Evolutionary conservation across 345 rosid species (phyloP), one percentile per base, ranked within the genome.

Genomic region (Balakata baccata): DNA sequence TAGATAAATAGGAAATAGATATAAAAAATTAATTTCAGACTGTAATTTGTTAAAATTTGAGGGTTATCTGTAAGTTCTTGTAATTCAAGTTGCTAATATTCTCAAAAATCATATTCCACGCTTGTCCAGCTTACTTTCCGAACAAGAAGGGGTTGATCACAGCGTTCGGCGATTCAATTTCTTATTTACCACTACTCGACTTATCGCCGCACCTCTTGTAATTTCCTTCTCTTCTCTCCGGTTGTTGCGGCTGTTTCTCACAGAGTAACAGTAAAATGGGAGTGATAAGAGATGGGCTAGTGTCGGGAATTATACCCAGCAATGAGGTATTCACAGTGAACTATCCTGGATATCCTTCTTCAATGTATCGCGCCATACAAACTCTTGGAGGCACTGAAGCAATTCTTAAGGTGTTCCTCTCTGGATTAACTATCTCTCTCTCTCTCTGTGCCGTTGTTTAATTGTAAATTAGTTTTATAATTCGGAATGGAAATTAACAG

Each of bases 311-410:
- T 49, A 78, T 95, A 14, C 94, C 99, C 1, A 77, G 76, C 60
- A 70, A 54, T 34, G 89, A 87, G 73, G 75, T 81, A 14, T 95
- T 92, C 73, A 86, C 89, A 5, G 88, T 95, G 50, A 87, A 91
- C 76, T 89, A 84, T 74, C 98, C 99, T 11, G 98, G 97, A 0
- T 92, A 92, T 68, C 94, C 98, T 18, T 89, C 96, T 16, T 87
- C 97, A 22, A 80, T 80, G 2, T 78, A 90, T 38, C 93, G 93
- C 56, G 94, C 94, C 69, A 10, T 95, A 2, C 90, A 89, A 58
- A 89, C 96, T 20, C 96, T 95, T 39, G 96, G 97, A 12, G 99
- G 98, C 78, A 65, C 76, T 39, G 88, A 91, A 80, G 89, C 92
- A 46, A 87, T 92, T 66, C 63, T 83, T 66, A 80, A 84, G 80